Conservation (phyloP, 2,329 filamentous ascomycete species). For the Fusarium subglutinans region DNA sequence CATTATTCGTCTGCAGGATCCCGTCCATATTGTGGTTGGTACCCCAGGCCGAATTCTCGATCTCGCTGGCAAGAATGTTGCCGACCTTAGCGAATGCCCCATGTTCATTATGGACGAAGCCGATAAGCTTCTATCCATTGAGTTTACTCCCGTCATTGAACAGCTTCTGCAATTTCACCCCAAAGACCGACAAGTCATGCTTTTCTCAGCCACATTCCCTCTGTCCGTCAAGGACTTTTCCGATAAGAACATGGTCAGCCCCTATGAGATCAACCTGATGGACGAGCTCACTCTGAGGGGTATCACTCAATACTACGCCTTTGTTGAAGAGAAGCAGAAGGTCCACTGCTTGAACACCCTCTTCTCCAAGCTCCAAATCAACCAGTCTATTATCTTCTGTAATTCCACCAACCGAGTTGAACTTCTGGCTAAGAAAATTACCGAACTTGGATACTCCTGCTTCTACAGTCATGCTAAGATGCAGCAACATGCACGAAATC, state of each 20-base stretch:
- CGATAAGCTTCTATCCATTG: conserved; percentile 94
- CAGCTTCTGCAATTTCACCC: conserved; percentile 95
- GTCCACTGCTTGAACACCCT: conserved; percentile 98
- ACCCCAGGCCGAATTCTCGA: conserved; percentile 97
- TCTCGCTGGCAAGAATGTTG: conserved; percentile 94
- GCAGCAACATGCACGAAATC: conserved; percentile 95
- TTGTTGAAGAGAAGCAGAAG: conserved; percentile 99
- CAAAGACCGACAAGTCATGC: conserved; percentile 98
- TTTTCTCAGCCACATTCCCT: conserved; percentile 98
- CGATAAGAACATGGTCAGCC: conserved; percentile 96
- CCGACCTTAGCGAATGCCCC: conserved; percentile 93
- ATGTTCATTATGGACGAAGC: conserved; percentile 99
- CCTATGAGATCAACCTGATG: conserved; percentile 99
- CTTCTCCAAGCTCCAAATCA: conserved; percentile 99
- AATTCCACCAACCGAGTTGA: conserved; percentile 99
- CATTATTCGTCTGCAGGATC: conserved; percentile 91
- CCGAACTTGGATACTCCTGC: conserved; percentile 97
- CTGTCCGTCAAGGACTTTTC: conserved; percentile 97
- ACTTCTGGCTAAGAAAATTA: conserved; percentile 98
- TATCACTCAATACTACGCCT: conserved; percentile 99
- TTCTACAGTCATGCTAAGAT: conserved; percentile 99
- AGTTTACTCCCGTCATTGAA: conserved; percentile 98
- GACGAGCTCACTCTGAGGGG: conserved; percentile 97
- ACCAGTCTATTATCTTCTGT: conserved; percentile 99
- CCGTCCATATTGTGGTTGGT: conserved; percentile 97